Conservation (phyloP, 1,139 yeast species). For the Debaryomyces psychrophilus region DNA sequence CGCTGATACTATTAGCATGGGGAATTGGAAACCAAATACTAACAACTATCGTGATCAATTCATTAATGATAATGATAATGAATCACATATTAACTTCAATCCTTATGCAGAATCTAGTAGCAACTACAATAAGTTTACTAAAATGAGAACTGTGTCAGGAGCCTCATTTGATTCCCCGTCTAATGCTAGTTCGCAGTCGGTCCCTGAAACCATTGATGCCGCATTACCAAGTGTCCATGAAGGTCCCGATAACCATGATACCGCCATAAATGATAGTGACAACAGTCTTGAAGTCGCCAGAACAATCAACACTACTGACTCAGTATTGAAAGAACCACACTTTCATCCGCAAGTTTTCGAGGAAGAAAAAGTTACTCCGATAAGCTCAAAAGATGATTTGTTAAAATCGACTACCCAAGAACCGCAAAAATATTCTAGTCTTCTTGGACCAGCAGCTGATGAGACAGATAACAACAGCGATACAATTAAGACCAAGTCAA, state of each 20-base stretch:
- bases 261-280: conserved; percentile 3
- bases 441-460: conserved; percentile 8
- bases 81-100: conserved; percentile 39
- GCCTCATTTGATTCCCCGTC: conserved; percentile 28
- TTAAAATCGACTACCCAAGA: conserved; percentile 7
- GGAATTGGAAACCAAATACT: conserved; percentile 58
- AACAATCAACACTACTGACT: conserved; percentile 23
- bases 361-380: conserved; percentile 38
- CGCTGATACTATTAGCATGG: conserved; percentile 47
- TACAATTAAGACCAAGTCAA: conserved; percentile 2
- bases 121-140: conserved; percentile 40
- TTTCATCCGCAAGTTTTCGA: conserved; percentile 30
- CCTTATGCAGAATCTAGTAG: conserved; percentile 27
- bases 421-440: conserved; percentile 18
- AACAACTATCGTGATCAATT: conserved; percentile 53
- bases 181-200: conserved; percentile 32
- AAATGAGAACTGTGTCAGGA: conserved; percentile 30
- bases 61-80: conserved; percentile 50
- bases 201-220: conserved; percentile 50
- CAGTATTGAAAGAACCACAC: conserved; percentile 34
- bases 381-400: conserved; percentile 23
- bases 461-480: conserved; percentile 1
- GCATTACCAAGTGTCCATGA: conserved; percentile 43
- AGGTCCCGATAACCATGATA: conserved; percentile 29
- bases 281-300: background rate